Conservation (phyloP, 257 asterid species). For the Solanum pennellii region DNA sequence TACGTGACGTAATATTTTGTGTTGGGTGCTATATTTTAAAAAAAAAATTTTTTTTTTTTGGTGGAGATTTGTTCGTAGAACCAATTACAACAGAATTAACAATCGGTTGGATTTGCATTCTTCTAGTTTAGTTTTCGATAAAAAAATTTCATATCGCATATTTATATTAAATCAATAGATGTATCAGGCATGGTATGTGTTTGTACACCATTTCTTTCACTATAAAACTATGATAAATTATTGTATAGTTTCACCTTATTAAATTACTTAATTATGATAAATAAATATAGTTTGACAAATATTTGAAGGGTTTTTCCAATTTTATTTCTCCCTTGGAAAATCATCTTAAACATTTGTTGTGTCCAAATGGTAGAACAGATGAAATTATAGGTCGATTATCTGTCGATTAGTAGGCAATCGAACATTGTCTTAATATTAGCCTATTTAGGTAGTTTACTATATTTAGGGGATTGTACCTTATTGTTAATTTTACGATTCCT, state of each 20-base stretch:
- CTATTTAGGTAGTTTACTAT: background rate
- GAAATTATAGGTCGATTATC: background rate
- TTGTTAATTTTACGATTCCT: background rate
- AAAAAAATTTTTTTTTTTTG: too few relatives aligned
- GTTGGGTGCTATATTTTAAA: background rate
- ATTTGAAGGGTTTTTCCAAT: background rate
- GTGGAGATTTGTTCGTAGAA: background rate
- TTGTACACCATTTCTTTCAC: background rate
- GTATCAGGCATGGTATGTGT: background rate
- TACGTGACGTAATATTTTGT: background rate
- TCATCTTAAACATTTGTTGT: background rate
- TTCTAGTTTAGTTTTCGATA: background rate
- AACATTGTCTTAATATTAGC: background rate
- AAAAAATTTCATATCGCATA: background rate
- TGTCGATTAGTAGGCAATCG: background rate
- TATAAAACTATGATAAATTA: background rate
- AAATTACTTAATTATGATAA: background rate
- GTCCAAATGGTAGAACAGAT: background rate
- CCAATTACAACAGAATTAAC: background rate
- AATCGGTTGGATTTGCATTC: background rate
- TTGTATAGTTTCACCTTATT: background rate
- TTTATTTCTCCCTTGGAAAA: background rate
- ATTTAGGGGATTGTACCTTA: background rate
- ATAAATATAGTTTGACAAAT: background rate
- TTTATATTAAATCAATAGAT: too few relatives aligned